Percentiles rank a stretch among this genome's conserved stretches.
Conservation (phyloP, 371 early-diverging fungal species). For the Apophysomyces ossiformis region DNA sequence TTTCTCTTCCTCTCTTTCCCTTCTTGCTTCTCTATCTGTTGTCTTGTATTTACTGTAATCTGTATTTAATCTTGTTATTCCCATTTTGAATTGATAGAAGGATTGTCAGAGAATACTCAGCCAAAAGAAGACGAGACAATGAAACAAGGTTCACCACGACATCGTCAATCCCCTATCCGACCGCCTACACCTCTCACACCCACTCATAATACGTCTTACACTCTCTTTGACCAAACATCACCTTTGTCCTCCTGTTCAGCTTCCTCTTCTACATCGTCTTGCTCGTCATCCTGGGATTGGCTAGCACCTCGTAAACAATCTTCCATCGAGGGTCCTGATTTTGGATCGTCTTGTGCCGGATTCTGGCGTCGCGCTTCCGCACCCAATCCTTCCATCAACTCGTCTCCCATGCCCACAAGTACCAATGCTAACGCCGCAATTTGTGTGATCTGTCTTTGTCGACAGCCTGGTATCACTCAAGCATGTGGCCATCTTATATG, state of each 20-base stretch:
- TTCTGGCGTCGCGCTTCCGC: constrained; percentile 7
- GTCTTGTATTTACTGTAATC: neutral
- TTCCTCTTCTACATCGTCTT: neutral
- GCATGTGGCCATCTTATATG: constrained; percentile 6
- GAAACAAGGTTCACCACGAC: constrained; percentile 8
- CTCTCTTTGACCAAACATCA: neutral
- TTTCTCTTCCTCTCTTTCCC: neutral
- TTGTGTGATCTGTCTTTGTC: constrained; percentile 4
- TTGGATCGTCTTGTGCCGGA: constrained; percentile 5
- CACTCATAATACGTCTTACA: constrained; percentile 1
- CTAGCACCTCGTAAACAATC: constrained; percentile 1
- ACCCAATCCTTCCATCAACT: neutral
- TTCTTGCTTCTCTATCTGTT: neutral
- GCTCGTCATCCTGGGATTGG: constrained; percentile 3
- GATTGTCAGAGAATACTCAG: constrained; percentile 9
- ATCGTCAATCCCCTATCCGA: constrained; percentile 6
- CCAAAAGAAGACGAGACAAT: neutral
- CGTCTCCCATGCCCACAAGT: neutral
- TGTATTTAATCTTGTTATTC: neutral
- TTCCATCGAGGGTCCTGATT: neutral
- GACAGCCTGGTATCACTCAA: constrained; percentile 14
- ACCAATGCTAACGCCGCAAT: neutral
- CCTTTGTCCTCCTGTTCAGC: neutral
- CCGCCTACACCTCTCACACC: constrained; percentile 6
- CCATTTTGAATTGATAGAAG: neutral